Percentiles rank a stretch among this genome's conserved stretches.
Conservation (phyloP, 129 eudicot genomes). For the Lonicera japonica region DNA sequence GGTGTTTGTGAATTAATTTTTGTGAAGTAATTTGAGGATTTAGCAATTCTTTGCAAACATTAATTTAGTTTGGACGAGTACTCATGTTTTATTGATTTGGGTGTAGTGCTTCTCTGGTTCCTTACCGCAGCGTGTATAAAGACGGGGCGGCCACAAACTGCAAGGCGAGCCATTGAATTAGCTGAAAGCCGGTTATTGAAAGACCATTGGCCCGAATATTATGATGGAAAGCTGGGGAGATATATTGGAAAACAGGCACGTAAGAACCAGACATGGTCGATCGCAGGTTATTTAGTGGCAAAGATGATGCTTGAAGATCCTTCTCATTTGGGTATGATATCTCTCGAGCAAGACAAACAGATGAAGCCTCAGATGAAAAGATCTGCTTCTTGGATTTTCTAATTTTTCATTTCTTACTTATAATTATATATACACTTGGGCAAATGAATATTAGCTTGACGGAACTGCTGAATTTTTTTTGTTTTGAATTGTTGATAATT, state of each 20-base stretch:
- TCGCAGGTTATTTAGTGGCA: constrained; percentile 92
- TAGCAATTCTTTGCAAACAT: too few species aligned
- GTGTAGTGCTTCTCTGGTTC: constrained; percentile 80
- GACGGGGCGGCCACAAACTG: constrained; percentile 86
- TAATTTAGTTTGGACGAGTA: too few species aligned
- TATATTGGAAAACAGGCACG: constrained; percentile 88
- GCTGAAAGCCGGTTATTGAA: constrained; percentile 66
- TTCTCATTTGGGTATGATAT: constrained; percentile 89
- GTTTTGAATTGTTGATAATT: constrained; percentile 20
- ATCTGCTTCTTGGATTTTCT: constrained; percentile 81
- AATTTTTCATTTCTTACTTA: constrained; percentile 5
- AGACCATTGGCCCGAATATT: constrained; percentile 91
- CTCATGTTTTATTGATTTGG: too few species aligned
- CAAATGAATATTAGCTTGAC: too few species aligned
- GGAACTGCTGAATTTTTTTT: not conserved
- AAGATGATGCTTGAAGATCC: constrained; percentile 98
- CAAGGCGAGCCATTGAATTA: constrained; percentile 70
- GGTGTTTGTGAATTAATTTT: too few species aligned
- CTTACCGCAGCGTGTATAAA: constrained; percentile 85
- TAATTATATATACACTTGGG: not conserved
- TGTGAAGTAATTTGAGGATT: too few species aligned
- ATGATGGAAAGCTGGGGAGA: constrained; percentile 83
- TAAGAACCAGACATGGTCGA: constrained; percentile 89
- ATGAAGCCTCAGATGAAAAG: constrained; percentile 79
- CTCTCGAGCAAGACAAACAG: constrained; percentile 91